phyloP scores from a whole-genome alignment of 306 rosid species.

The Quercus gilva region DNA sequence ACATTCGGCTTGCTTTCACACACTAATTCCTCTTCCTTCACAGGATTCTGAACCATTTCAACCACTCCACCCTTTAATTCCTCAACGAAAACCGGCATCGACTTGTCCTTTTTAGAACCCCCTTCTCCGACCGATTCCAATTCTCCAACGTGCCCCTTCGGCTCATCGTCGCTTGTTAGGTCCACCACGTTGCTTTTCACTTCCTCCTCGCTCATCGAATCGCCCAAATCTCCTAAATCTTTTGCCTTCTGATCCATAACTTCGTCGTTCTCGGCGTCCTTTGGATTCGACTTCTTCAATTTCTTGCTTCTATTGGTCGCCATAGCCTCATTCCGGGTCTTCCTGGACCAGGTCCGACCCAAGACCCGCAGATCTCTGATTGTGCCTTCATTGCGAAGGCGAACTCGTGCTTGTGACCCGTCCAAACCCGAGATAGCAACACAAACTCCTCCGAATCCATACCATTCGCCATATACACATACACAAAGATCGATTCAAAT shows the following conservation, averaged over 20 bases:
- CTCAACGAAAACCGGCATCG: slow-evolving; percentile 15
- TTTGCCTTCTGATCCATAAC: slow-evolving; percentile 6
- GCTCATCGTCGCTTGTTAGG: slow-evolving; percentile 63
- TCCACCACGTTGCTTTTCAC: slow-evolving; percentile 67
- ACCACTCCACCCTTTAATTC: slow-evolving; percentile 34
- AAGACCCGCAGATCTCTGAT: slow-evolving; percentile 41
- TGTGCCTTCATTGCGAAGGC: slow-evolving; percentile 59
- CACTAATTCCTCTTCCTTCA: slow-evolving; percentile 18
- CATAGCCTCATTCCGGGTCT: slow-evolving; percentile 19
- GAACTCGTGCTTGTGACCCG: slow-evolving; percentile 59
- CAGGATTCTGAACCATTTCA: slow-evolving; percentile 14
- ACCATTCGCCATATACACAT: slow-evolving; percentile 74
- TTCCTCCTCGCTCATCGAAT: slow-evolving; percentile 55
- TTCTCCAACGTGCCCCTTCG: slow-evolving; percentile 34
- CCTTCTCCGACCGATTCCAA: slow-evolving; percentile 18
- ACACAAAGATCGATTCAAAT: slow-evolving; percentile 2
- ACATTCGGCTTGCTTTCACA: neutral
- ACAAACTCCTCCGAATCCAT: slow-evolving; percentile 61
- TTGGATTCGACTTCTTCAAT: slow-evolving; percentile 18
- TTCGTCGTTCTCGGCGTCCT: neutral
- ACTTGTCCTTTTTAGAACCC: neutral
- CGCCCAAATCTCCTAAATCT: neutral
- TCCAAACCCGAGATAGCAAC: slow-evolving; percentile 54
- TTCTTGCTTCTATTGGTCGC: slow-evolving; percentile 19
- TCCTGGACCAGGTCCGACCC: slow-evolving; percentile 53